Percentiles rank a stretch among this genome's conserved stretches.
Evolutionary conservation across 2,329 filamentous ascomycete species (phyloP).

Genomic region (Fusarium verrucosum): DNA sequence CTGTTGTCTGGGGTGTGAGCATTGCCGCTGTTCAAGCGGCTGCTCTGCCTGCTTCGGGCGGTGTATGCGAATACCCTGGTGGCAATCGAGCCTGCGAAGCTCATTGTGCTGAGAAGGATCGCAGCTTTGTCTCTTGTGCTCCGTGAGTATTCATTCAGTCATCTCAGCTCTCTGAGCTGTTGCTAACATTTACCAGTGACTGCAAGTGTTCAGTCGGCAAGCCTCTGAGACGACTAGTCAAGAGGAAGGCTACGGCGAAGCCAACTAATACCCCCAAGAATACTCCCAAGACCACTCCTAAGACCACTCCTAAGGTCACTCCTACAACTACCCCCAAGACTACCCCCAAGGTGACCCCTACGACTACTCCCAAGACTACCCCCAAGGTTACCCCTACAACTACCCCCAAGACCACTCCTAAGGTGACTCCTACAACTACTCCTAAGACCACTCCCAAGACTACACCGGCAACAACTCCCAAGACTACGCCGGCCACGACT

Average conservation of each 20-base stretch:
- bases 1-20: conserved; percentile 4
- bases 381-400: neutral
- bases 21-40: conserved; percentile 8
- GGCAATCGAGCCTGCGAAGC: neutral
- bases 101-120: neutral
- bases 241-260: neutral
- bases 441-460: neutral
- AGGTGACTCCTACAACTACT: neutral
- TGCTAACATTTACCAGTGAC: neutral
- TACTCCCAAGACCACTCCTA: neutral
- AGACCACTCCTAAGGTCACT: neutral
- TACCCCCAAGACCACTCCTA: neutral
- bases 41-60: conserved; percentile 2
- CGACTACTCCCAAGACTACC: neutral
- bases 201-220: conserved; percentile 2
- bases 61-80: neutral
- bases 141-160: neutral
- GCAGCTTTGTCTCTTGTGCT: conserved; percentile 3
- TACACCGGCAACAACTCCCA: neutral
- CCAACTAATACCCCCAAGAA: neutral
- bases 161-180: neutral
- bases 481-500: neutral
- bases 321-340: neutral
- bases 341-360: neutral
- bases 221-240: neutral